Evolutionary conservation across 192 early-diverging fungal genomes (phyloP), one percentile per base, ranked within the genome.

Genomic region (Podila verticillata): DNA sequence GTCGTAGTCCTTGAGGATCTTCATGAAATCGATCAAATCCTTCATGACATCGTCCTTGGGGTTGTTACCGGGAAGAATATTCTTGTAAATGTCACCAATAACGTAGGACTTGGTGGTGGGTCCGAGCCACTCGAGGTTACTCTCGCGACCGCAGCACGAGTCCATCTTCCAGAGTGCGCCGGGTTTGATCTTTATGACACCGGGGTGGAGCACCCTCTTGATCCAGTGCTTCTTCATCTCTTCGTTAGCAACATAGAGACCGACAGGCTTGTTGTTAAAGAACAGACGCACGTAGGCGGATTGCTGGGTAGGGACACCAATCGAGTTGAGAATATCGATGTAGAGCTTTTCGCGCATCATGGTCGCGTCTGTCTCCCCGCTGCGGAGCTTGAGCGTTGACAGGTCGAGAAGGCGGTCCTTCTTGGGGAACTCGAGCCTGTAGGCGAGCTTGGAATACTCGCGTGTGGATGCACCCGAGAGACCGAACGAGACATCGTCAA

Each of bases 321-420:
- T 48, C 2, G 84, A 77, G 56, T 77, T 63, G 32, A 86, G 59
- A n/a, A 83, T 56, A 69, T 86, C 84, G 15, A 65, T 35, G 49
- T 86, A 86, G 7, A 86, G 15, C 51, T 83, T 86, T 57, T 86
- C 84, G 20, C 84, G 78, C 12, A 86, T 65, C 73, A 86, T 74
- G 31, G 82, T 83, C 12, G 77, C 70, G 30, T 86, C 84, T 4
- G 82, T 82, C 6, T 75, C 70, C 36, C 65, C 79, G 22, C 72
- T 70, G 2, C 84, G 68, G 17, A 86, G 48, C 62, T 86, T 86
- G 48, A 86, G 61, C 19, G 65, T 72, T 47, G 65, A 63, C 1
- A 82, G 58, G 26, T 83, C 82, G 17, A 83, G 48, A n/a, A 79
- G 51, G 31, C 65, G 69, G 19, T 70, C 56, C 32, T 72, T 63